Base-by-base conservation (phyloP, 2,329 filamentous ascomycete species). In the Xylaria arbuscula region DNA sequence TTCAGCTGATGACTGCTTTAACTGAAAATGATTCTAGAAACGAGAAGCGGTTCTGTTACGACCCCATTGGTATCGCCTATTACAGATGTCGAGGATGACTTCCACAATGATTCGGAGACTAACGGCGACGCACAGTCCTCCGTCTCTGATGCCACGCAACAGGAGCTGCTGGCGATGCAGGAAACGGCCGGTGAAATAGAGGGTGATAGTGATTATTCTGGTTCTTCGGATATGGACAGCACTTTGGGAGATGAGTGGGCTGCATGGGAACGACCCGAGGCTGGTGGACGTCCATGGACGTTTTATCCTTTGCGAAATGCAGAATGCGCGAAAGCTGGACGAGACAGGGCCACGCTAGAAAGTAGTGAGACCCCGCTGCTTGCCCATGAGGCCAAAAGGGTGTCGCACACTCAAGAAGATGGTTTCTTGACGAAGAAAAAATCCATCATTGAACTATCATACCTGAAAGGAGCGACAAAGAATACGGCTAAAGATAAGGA, bases 121-220 rank as follows among this genome's bases (percentile, higher is more conserved):
- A 64, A 64, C 8, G 22, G 24, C 53, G 51, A 22, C 15, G n/a
- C 34, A 0, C 13, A 22, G 3, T 72, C 70, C 2, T 48, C 32
- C 6, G 45, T 17, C 11, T 70, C 72, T 17, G 28, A 69, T 22
- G 51, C 61, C 1, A 69, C 71, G 9, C 72, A 76, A 32, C 69
- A 66, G 34, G 57, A 73, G 58, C 38, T 76, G 10, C 56, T 59
- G 19, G 63, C 68, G 17, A 56, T 70, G 50, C 55, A 10, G 17
- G 70, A 75, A 9, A 74, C 56, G 9, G 76, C 63, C 2, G 75
- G 73, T 6, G 74, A 77, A 32, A 74, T 72, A 22, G n/a, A 70
- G 5, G 73, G 68, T 8, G 76, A 78, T 64, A 72, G 73, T 4
- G 76, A 77, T 59, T 78, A 76, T 57, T 15, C 19, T 8, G 56